Base-by-base conservation (phyloP, 768 basidiomycete species). In the Boletus barrowsii region DNA sequence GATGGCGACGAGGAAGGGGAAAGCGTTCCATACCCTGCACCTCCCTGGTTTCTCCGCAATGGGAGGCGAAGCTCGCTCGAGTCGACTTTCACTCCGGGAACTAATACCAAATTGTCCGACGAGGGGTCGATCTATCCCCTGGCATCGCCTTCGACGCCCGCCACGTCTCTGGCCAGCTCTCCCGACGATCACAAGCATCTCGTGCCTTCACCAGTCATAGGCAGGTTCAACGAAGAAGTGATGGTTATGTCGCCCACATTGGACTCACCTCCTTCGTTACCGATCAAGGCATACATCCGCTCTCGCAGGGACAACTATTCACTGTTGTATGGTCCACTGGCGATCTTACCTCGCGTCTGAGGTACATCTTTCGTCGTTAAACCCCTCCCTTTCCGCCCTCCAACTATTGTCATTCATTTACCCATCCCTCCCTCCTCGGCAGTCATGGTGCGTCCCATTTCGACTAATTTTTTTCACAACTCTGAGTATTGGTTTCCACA, bases 341-440 rank as follows among this genome's bases (percentile, higher is more conserved):
- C 29, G 37, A 18, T 6, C 20, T 41, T 56, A 3, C 50, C 54
- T 47, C 35, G 35, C 24, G 43, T 44, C 40, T 54, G 53, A 53
- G 49, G 35, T 18, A 5, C 14, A 11, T 6, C 13, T 37, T 8
- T 42, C 18, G 10, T 5, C 61, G 9, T 24, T 20, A 29, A 20
- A 6, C 18, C n/a, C 29, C 3, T 8, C 10, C n/a, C 9, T 36
- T 20, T 13, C 15, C 26, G 13, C 26, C 10, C 49, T 43, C 53
- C 58, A 63, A 57, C 52, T 63, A 54, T 54, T 42, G 52, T 56
- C 62, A 60, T 35, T 63, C 61, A 1, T 63, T 62, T 55, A 51
- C 5, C 4, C 10, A 17, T 7, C 5, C 17, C 17, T 30, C 20
- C 17, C 20, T 26, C 8, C 10, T 48, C 24, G 29, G 45, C 37